Conservation (phyloP, 768 basidiomycete genomes). For the Amanita phalloides region DNA sequence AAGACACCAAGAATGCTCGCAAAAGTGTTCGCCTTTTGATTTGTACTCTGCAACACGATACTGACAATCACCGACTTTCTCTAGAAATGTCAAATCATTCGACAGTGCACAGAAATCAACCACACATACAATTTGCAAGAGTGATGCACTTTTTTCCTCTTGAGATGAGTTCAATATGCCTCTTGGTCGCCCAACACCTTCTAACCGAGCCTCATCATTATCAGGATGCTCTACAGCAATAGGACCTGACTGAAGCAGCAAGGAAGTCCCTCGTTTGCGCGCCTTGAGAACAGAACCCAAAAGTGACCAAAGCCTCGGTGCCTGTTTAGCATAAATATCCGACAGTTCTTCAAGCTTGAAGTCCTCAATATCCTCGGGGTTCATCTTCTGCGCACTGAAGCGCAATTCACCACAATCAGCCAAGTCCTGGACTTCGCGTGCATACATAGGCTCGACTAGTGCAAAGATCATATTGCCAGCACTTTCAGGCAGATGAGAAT, state of each 20-base stretch:
- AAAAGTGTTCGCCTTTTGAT: too few relatives aligned
- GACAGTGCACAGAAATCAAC: too few relatives aligned
- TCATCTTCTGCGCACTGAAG: not conserved
- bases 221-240: too few relatives aligned
- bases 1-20: too few relatives aligned
- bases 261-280: not conserved
- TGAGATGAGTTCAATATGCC: too few relatives aligned
- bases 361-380: not conserved
- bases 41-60: too few relatives aligned
- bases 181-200: too few relatives aligned
- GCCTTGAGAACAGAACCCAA: not conserved
- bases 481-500: not conserved
- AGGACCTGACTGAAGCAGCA: not conserved
- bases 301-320: not conserved
- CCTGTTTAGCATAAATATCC: not conserved
- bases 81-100: too few relatives aligned
- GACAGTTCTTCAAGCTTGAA: not conserved
- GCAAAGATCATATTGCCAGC: not conserved
- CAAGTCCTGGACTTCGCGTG: not conserved
- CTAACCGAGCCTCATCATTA: too few relatives aligned
- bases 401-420: not conserved
- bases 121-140: too few relatives aligned
- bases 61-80: too few relatives aligned
- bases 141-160: too few relatives aligned
- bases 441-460: not conserved